Evolutionary conservation across 2,329 filamentous ascomycete genomes (phyloP).

Genomic region (Gaeumannomyces tritici): DNA sequence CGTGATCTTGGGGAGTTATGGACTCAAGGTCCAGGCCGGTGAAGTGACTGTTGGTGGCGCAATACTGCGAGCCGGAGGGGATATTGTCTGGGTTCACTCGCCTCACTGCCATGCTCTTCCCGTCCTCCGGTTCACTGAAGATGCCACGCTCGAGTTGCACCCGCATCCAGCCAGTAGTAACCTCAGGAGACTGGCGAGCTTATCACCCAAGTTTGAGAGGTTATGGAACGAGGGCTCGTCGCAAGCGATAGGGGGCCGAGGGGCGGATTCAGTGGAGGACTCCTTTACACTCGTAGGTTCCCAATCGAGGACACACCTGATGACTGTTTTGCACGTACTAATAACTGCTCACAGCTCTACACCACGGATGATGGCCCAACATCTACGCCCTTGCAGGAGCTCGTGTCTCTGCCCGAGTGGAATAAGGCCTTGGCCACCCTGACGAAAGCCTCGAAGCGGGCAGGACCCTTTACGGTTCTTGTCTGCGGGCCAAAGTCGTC

Average conservation of each 20-base stretch:
- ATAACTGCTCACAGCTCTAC: conserved; percentile 32
- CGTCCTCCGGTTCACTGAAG: conserved; percentile 45
- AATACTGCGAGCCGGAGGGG: conserved; percentile 35
- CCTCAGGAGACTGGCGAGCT: conserved; percentile 41
- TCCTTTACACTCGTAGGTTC: conserved; percentile 6
- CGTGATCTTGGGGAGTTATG: conserved; percentile 58
- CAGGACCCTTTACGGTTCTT: conserved; percentile 34
- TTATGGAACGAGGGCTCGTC: conserved; percentile 50
- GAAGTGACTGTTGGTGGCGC: conserved; percentile 58
- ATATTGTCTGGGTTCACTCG: conserved; percentile 48
- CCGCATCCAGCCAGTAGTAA: conserved; percentile 37
- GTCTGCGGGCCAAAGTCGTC: conserved; percentile 62
- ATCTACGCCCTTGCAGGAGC: conserved; percentile 38
- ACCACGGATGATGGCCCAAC: conserved; percentile 42
- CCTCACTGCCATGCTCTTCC: conserved; percentile 62
- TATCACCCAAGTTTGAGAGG: conserved; percentile 58
- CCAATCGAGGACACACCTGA: not conserved
- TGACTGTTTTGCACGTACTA: not conserved
- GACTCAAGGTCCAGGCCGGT: conserved; percentile 51
- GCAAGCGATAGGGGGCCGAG: not conserved
- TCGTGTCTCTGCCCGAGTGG: conserved; percentile 50
- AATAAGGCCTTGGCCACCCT: conserved; percentile 46
- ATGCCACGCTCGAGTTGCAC: conserved; percentile 44
- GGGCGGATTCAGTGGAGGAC: not conserved
- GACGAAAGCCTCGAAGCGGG: conserved; percentile 21